These are phyloP conservation scores for Kwoniella dejecticola DNA, from an alignment of 768 basidiomycete species.

Conservation along the genomic window DNA sequence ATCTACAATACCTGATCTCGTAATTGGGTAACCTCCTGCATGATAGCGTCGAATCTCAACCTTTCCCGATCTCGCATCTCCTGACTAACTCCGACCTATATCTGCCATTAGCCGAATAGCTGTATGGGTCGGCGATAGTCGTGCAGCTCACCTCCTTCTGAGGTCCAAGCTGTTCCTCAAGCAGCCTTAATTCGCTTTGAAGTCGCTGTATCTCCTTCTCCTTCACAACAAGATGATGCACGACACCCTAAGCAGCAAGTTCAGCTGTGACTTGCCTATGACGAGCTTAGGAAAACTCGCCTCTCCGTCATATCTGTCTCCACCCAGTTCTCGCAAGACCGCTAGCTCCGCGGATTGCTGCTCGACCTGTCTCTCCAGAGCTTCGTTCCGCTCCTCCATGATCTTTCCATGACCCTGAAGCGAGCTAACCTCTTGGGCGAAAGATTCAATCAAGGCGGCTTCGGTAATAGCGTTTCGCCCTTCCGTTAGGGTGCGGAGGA, in stretches of 20 bases:
- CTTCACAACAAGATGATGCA: constrained; percentile 78
- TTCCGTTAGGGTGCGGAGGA: neutral
- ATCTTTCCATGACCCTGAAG: constrained; percentile 56
- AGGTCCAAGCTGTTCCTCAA: constrained; percentile 62
- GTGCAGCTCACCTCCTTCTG: constrained; percentile 58
- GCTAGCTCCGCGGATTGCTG: constrained; percentile 65
- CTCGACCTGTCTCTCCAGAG: constrained; percentile 60
- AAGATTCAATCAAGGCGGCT: constrained; percentile 40
- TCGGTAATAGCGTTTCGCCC: neutral
- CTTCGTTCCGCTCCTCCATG: neutral
- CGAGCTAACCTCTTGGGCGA: constrained; percentile 66
- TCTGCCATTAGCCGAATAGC: neutral
- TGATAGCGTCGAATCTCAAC: constrained; percentile 53
- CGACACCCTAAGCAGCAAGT: constrained; percentile 64
- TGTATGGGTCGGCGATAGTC: neutral
- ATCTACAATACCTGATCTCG: neutral
- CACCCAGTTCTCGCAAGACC: constrained; percentile 7
- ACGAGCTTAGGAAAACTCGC: constrained; percentile 5
- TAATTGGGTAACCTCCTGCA: neutral
- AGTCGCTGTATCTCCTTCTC: constrained; percentile 80
- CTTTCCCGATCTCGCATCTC: constrained; percentile 12
- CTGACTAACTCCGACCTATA: neutral
- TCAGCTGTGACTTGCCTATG: constrained; percentile 50
- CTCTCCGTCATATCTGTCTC: constrained; percentile 7
- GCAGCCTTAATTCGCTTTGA: constrained; percentile 68